Base-by-base conservation (phyloP, 2,329 filamentous ascomycete genomes). In the Epichloe uncinata region DNA sequence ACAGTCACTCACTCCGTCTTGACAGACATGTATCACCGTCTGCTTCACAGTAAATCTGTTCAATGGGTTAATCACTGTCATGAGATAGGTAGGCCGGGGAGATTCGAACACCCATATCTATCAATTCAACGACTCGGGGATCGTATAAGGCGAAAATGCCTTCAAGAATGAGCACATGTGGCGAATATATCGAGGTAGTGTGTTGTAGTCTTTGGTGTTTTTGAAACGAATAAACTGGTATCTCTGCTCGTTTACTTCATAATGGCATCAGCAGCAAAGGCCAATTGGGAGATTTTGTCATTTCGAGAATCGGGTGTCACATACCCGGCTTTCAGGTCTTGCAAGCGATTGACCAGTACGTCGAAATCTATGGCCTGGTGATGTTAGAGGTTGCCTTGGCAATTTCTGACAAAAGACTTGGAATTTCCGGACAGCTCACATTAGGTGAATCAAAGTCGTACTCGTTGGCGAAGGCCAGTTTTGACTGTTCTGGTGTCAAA, bases 101-200 rank as follows among this genome's bases (percentile, higher is more conserved):
- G 26, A 16, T 53, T 59, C 64, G 45, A 70, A 87, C 85, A 69
- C 87, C 94, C 73, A 97, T 86, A 66, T 98, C 93, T 55, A 97
- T 72, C 56, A 98, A 71, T 16, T 94, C 85, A 52, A 93, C 70
- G 4, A 98, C 84, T 52, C 91, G 79, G 22, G 79, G 80, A 61
- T 98, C 93, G 61, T 96, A 89, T 12, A 98, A 73, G 7, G 93
- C 93, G 67, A 98, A 87, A 33, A 98, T 98, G 18, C 93, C 93
- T 71, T 98, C 93, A 13, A 98, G 70, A 44, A 98, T 89, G 26
- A 98, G 73, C 22, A 98, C 93, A 66, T 95, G 93, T 1, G 93
- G 93, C 4, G 93, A 97, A 64, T 98, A 98, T 53, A 98, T 87
- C 1, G 86, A 84, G 0, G 85, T 94, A 0, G 89, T 95, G 56